Evolutionary conservation across 306 rosid genomes (phyloP), one percentile per base, ranked within the genome.

Genomic region (Quercus mongolica): DNA sequence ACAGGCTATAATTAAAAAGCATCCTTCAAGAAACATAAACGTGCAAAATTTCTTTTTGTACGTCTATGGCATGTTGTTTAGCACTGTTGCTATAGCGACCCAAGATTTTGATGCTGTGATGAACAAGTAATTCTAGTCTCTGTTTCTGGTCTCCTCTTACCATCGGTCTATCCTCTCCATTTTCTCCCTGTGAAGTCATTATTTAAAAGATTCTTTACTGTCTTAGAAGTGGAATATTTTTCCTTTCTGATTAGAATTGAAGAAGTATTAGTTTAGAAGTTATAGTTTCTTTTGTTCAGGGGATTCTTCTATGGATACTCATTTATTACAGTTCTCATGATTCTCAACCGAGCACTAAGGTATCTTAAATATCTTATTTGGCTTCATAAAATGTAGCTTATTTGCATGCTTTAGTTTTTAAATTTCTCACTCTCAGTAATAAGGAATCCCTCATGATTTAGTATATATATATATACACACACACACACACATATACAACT

Each of bases 11-110:
- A 91, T 93, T 20, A 95, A 95, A 86, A 95, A 87, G 91, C 97
- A 93, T 61, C 99, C 99, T 79, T 89, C 98, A 72, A 86, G 96
- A 85, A 93, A 95, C 81, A 88, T 95, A 80, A 95, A 92, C 82
- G 98, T 92, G 78, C 98, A 95, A 79, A 91, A 95, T 86, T 95
- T 95, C 87, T 92, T 97, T 97, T 81, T 95, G 90, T 95, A 95
- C 31, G 73, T 91, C 69, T 95, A 91, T 76, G 98, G 99, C 64
- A 95, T 91, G 99, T 81, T 84, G 63, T 92, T 95, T 97, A 95
- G 93, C 78, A 92, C 88, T 81, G 73, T 88, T 81, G 99, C 98
- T 61, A 92, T 92, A 81, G n/a, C 92, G 90, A 81, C 90, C 88
- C 99, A 92, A 90, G 99, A 95, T 89, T 95, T 90, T 74, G 97